A percentile compares a stretch with the other conserved stretches of the same genome.
phyloP scores from a whole-genome alignment of 1,284 basidiomycete genomes.

The Mycosarcoma mackinlayi region DNA sequence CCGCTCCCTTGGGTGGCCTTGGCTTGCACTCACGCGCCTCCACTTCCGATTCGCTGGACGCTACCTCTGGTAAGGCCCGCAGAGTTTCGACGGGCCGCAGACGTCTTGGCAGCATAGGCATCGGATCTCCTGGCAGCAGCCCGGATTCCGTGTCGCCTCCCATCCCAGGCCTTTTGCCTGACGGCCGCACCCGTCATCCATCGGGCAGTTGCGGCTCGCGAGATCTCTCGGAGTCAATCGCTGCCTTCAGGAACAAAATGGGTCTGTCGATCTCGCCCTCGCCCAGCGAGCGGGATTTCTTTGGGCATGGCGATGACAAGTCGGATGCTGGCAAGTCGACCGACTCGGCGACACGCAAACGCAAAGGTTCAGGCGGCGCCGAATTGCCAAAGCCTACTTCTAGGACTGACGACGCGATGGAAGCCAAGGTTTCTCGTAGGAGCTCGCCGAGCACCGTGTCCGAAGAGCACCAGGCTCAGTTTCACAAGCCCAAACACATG shows the following conservation, averaged over 20 bases:
- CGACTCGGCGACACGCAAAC: constrained; percentile 30
- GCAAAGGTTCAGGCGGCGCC: constrained; percentile 23
- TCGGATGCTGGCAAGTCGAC: constrained; percentile 18
- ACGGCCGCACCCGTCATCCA: constrained; percentile 49
- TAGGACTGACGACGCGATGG: constrained; percentile 18
- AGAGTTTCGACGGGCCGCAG: constrained; percentile 9
- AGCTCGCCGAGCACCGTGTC: background rate
- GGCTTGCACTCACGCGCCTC: constrained; percentile 15
- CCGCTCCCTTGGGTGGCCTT: constrained; percentile 11
- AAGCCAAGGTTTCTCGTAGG: constrained; percentile 28
- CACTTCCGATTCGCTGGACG: constrained; percentile 5
- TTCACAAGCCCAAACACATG: constrained; percentile 37
- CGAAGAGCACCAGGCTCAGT: constrained; percentile 11
- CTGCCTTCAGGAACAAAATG: constrained; percentile 41
- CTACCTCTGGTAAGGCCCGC: constrained; percentile 1
- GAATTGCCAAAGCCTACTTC: constrained; percentile 30
- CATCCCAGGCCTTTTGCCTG: constrained; percentile 41
- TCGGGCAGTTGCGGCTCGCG: constrained; percentile 40
- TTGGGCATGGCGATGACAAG: constrained; percentile 5
- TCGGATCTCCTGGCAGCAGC: constrained; percentile 14
- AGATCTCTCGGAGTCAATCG: constrained; percentile 43
- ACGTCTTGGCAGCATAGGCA: constrained; percentile 13
- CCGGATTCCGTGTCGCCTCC: constrained; percentile 27
- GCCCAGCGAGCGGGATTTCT: constrained; percentile 25
- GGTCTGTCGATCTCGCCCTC: constrained; percentile 40